Conservation (phyloP, 306 rosid species). For the Vigna angularis region DNA sequence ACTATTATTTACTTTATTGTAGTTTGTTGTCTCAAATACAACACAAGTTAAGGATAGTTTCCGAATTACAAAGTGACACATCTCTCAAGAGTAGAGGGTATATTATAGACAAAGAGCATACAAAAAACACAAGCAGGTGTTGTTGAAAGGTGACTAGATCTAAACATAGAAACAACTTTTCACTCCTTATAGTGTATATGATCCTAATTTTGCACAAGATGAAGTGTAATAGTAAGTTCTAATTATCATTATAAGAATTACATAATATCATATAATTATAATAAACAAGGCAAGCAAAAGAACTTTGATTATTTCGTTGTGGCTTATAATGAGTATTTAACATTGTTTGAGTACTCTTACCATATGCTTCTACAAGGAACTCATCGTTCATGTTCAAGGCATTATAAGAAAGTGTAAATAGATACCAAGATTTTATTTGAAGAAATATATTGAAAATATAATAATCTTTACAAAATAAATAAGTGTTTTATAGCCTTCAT, state of each 20-base stretch:
- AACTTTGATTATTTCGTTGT: neutral
- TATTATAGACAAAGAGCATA: neutral
- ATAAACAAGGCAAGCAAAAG: neutral
- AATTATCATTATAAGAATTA: neutral
- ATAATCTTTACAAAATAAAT: no score
- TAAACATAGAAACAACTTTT: neutral
- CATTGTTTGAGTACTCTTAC: neutral
- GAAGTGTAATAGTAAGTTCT: neutral
- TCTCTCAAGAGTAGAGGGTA: slow-evolving; percentile 14
- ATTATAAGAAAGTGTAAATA: no score
- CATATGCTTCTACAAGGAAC: neutral
- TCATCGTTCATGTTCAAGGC: neutral
- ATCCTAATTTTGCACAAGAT: neutral
- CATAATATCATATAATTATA: neutral
- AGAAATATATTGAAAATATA: no score
- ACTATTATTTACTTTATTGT: slow-evolving; percentile 36
- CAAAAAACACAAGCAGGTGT: neutral
- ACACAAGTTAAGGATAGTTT: slow-evolving; percentile 64
- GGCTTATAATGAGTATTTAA: neutral
- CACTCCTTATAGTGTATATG: neutral
- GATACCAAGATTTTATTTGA: no score
- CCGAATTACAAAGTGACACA: slow-evolving; percentile 59
- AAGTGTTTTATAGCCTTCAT: no score
- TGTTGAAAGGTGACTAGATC: no score
- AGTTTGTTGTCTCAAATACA: slow-evolving; percentile 68